phyloP scores from a whole-genome alignment of 2,329 filamentous ascomycete species.

The Metarhizium robertsii region DNA sequence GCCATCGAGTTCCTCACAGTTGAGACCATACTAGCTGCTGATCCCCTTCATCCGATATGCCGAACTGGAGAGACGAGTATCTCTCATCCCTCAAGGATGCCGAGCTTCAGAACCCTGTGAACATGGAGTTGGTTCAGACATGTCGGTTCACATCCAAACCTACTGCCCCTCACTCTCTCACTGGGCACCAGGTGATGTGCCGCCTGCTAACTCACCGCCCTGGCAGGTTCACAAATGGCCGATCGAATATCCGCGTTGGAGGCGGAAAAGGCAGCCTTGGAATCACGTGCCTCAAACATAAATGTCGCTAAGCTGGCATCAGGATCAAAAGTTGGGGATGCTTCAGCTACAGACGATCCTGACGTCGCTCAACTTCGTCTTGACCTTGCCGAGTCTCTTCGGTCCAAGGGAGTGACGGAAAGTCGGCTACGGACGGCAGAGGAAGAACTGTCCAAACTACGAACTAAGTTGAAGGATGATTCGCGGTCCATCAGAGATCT shows the following conservation, averaged over 20 bases:
- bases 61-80: constrained; percentile 76
- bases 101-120: constrained; percentile 52
- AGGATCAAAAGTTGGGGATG: constrained; percentile 6
- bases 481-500: constrained; percentile 51
- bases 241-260: constrained; percentile 58
- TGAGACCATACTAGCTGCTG: background rate
- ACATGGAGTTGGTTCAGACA: constrained; percentile 62
- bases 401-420: constrained; percentile 61
- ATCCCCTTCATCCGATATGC: constrained; percentile 27
- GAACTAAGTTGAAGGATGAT: constrained; percentile 50
- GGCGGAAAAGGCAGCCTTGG: constrained; percentile 41
- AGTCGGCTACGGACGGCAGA: constrained; percentile 52
- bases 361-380: constrained; percentile 45
- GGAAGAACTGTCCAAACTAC: constrained; percentile 55
- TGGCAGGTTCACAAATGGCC: constrained; percentile 52
- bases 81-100: constrained; percentile 65
- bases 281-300: constrained; percentile 18
- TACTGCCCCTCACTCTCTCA: constrained; percentile 8
- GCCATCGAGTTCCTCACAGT: background rate
- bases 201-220: constrained; percentile 14
- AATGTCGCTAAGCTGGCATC: constrained; percentile 5
- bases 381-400: constrained; percentile 69
- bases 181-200: background rate
- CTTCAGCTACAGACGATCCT: constrained; percentile 17
- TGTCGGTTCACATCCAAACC: constrained; percentile 45